A percentile compares a stretch with the other conserved stretches of the same genome.
Conservation (phyloP, 208 protist genomes). For the Dictyostelium gargantuum region DNA sequence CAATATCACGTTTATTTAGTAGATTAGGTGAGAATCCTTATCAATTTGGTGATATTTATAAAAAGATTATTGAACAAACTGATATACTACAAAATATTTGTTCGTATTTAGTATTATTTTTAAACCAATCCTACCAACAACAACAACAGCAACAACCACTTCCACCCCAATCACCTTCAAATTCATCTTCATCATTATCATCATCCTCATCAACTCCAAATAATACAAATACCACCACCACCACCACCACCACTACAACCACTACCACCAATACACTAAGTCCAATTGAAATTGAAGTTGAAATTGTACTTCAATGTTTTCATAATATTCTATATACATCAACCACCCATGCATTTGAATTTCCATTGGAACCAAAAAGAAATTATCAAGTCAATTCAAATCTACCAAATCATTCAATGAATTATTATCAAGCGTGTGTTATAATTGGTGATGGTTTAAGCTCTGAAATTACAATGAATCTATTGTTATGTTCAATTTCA, state of each 20-base stretch:
- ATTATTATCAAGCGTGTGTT: neutral
- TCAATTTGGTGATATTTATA: slow-evolving; percentile 7
- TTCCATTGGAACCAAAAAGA: neutral
- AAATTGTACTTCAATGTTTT: neutral
- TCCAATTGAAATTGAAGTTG: neutral
- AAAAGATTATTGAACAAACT: neutral
- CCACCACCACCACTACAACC: neutral
- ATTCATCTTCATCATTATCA: neutral
- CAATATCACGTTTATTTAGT: neutral
- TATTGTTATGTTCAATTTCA: neutral
- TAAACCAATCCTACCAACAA: neutral
- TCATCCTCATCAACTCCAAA: neutral
- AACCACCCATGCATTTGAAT: neutral
- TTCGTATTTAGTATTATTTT: neutral
- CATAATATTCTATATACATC: slow-evolving; percentile 2
- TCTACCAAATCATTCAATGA: neutral
- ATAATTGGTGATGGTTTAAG: slow-evolving; percentile 17
- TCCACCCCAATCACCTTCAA: neutral
- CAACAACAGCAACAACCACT: neutral
- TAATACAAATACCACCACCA: neutral
- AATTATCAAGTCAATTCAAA: neutral
- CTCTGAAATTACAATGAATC: neutral
- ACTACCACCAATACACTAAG: neutral
- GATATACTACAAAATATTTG: slow-evolving; percentile 27
- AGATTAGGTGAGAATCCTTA: slow-evolving; percentile 14